Conservation (phyloP, 2,329 filamentous ascomycete genomes). For the Botrytis fabae region DNA sequence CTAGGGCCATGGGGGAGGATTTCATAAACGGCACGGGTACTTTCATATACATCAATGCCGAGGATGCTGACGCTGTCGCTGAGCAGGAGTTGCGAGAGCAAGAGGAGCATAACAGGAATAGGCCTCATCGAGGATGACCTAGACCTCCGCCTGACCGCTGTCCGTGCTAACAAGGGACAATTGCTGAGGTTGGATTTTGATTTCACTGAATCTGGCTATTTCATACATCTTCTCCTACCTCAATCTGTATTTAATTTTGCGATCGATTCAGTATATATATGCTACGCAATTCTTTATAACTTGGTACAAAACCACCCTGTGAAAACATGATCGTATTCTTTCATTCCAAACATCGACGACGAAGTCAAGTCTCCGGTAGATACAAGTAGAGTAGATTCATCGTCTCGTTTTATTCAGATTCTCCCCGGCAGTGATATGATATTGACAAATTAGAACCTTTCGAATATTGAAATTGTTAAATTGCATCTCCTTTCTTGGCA, state of each 20-base stretch:
- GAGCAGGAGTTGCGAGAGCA: background rate
- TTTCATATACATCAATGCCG: accelerated
- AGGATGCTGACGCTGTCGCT: background rate
- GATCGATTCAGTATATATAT: background rate
- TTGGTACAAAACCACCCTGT: background rate
- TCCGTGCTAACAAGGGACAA: background rate
- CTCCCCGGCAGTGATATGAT: background rate
- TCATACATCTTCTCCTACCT: background rate
- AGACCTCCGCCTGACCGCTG: background rate
- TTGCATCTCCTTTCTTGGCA: background rate
- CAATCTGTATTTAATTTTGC: background rate
- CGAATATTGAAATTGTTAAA: background rate
- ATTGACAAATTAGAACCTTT: background rate
- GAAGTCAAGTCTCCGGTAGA: background rate
- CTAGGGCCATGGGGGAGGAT: accelerated
- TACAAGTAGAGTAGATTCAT: background rate
- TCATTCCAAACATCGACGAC: background rate
- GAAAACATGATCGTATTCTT: background rate
- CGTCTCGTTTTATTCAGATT: background rate
- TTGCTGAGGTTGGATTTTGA: background rate
- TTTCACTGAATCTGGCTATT: background rate
- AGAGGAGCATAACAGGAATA: background rate
- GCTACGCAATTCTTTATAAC: background rate
- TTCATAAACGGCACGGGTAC: background rate
- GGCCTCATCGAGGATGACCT: too few relatives aligned